Base-by-base conservation (phyloP, 345 rosid species). In the Carallia brachiata region DNA sequence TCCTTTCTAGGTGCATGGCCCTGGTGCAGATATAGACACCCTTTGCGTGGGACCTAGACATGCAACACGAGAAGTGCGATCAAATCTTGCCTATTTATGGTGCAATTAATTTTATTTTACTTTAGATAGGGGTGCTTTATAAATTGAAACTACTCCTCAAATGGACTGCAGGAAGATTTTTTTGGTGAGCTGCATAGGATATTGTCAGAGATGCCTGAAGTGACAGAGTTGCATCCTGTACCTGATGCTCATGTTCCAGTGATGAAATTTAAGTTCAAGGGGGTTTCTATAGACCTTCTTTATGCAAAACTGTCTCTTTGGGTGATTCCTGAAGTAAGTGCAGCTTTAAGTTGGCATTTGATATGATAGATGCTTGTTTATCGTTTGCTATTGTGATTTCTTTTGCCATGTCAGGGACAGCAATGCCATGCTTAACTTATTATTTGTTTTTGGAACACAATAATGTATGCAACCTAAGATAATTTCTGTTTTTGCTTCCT, bases 221-320 rank as follows among this genome's bases (percentile, higher is more conserved):
- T 92, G 48, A 76, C 97, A 18, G 99, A 95, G 75, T 82, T 95
- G 82, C 99, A 88, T 71, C 96, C 99, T 52, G 98, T 95, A 59
- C 99, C 98, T 71, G 99, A 95, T 82, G 98, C 99, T 73, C 89
- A 92, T 81, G 99, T 95, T 74, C 98, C 98, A 27, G 88, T 92
- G 75, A 85, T 95, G 99, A 78, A 6, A 56, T 95, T 95, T 75
- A 95, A 95, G 72, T 86, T 95, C 75, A 89, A 78, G 66, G 96
- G 97, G 72, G 90, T 95, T 70, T 95, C 98, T 27, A 90, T 95
- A 64, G 98, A 95, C 79, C 95, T 92, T 74, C 98, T 95, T 27
- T 95, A 95, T 79, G 99, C 98, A 55, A 89, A 84, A 78, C 80
- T 95, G 52, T 86, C 99, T 1, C 96, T 92, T 74, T 90, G 93